Evolutionary conservation across 2,329 filamentous ascomycete genomes (phyloP), one percentile per base, ranked within the genome.

Genomic region (Leptographium lundbergii): DNA sequence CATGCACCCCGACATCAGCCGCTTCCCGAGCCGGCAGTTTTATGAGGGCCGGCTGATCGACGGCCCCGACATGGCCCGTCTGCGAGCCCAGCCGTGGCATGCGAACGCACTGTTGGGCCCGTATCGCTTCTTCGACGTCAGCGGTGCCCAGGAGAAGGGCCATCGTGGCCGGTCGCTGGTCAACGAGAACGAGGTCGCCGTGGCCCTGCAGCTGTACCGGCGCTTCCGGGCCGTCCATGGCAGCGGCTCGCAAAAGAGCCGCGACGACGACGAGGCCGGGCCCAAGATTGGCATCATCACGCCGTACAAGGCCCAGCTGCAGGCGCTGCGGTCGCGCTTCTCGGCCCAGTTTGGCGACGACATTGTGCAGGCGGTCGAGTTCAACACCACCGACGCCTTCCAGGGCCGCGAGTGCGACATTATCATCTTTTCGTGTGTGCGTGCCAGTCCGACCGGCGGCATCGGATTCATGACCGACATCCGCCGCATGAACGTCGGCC

Each of bases 401-500:
- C 94, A 99, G 71, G 94, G 94, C 63, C 85, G 95, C 65, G 94
- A 99, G 72, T 94, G 91, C 67, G 94, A 99, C 69, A 87, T 99
- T 63, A 97, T 99, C 71, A 97, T 99, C 63, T 99, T 99, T 75
- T 97, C 94, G 48, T 99, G 95, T 71, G 94, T 99, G 62, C 86
- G 94, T 74, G 92, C 94, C 25, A 92, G 88, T 34, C 83, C 89
- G n/a, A 88, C 87, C 9, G 88, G 88, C n/a, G 91, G 92, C 67
- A 96, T 99, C 68, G 94, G 94, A 79, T 99, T 99, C 82, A 87
- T 99, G 81, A 88, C 89, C 58, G 94, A 99, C 70, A 96, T 99
- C 68, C 85, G 94, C 61, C 92, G 94, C 79, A 97, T 99, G 95
- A 99, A 99, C 72, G 94, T 99, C 67, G 94, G 94, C 75, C 78